Evolutionary conservation across 192 early-diverging fungal species (phyloP).

Genomic region (Funneliformis geosporum): DNA sequence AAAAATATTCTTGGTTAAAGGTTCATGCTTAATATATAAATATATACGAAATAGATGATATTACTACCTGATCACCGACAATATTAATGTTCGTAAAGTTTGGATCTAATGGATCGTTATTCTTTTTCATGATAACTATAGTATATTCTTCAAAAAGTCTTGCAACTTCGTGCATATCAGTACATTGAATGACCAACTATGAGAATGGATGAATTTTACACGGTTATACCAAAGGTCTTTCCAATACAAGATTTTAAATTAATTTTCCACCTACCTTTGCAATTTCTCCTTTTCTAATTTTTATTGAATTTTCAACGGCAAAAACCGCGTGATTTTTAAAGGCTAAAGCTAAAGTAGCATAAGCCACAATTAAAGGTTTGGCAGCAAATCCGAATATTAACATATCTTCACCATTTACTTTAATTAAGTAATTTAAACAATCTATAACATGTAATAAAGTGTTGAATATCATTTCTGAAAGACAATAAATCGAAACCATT

Average conservation of each 20-base stretch:
- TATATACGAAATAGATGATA: not conserved
- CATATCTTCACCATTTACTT: constrained; percentile 66
- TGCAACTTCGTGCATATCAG: constrained; percentile 55
- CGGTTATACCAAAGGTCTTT: no score
- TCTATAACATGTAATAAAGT: constrained; percentile 82
- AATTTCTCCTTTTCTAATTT: constrained; percentile 89
- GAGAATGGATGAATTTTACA: not conserved
- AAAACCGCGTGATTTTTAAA: constrained; percentile 85
- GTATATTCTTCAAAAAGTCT: constrained; percentile 60
- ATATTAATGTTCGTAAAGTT: constrained; percentile 56
- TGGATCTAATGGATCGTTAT: constrained; percentile 51
- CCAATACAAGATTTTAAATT: not conserved
- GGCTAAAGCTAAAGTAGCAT: constrained; percentile 81
- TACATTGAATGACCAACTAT: constrained; percentile 54
- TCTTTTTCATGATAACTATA: constrained; percentile 55
- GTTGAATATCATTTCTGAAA: constrained; percentile 88
- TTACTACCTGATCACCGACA: constrained; percentile 23
- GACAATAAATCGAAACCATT: constrained; percentile 66
- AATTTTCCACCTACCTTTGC: constrained; percentile 53
- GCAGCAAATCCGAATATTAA: constrained; percentile 89
- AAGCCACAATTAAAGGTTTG: constrained; percentile 97
- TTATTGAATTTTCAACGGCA: constrained; percentile 49
- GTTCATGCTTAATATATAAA: not conserved
- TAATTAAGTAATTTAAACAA: constrained; percentile 80
- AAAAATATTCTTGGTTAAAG: not conserved